Conservation (phyloP, 1,284 basidiomycete species). For the Leucoagaricus sp. region DNA sequence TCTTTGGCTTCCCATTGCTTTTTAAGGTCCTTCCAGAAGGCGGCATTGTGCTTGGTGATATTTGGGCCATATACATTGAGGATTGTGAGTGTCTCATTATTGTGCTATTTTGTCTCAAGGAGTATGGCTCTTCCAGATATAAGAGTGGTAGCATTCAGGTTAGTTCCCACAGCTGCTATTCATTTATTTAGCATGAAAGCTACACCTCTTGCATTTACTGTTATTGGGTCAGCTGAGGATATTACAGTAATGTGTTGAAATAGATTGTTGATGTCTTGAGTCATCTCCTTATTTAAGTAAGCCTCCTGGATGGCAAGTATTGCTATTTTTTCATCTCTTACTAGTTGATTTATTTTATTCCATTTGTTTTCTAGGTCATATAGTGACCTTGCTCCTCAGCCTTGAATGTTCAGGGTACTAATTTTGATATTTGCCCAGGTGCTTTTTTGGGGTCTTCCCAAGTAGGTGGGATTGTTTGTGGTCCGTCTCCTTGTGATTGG, state of each 20-base stretch:
- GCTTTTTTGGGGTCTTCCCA: too few relatives aligned
- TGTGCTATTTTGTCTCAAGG: conserved; percentile 18
- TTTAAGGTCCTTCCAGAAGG: conserved; percentile 31
- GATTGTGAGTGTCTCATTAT: conserved; percentile 11
- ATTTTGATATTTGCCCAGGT: conserved; percentile 16
- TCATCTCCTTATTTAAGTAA: conserved; percentile 16
- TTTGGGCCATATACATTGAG: conserved; percentile 38
- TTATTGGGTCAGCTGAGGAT: conserved; percentile 4
- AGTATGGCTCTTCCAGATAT: conserved; percentile 21
- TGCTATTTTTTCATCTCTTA: conserved; percentile 20
- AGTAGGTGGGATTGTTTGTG: too few relatives aligned
- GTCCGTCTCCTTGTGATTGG: too few relatives aligned
- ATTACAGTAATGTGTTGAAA: conserved; percentile 16
- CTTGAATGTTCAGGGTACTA: conserved; percentile 22
- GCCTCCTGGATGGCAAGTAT: conserved; percentile 23
- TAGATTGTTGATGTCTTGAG: conserved; percentile 7
- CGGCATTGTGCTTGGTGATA: conserved; percentile 21
- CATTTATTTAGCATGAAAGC: conserved; percentile 24
- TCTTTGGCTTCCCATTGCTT: not conserved
- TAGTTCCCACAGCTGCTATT: conserved; percentile 12
- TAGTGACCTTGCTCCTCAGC: conserved; percentile 7
- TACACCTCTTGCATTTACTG: conserved; percentile 20
- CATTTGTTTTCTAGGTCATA: conserved; percentile 18
- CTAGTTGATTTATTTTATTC: conserved; percentile 21
- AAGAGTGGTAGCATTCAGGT: conserved; percentile 1